These are phyloP conservation scores for Calamus simplicifolius DNA, from an alignment of 176 grass and related monocot species.

Conservation along the genomic window DNA sequence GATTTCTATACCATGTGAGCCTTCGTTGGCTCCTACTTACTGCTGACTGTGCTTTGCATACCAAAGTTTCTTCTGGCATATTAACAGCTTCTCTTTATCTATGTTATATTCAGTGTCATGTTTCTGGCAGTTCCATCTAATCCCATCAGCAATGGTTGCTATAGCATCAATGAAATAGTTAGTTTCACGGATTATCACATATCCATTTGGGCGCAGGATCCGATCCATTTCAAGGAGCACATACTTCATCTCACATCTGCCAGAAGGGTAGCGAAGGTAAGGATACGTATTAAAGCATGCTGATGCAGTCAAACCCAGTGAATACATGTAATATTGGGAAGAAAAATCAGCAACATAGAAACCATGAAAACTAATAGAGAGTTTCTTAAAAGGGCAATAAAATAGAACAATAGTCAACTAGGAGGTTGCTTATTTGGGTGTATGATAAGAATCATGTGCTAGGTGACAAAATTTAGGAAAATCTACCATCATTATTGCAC, in stretches of 20 bases:
- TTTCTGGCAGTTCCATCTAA: conserved; percentile 81
- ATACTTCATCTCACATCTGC: conserved; percentile 78
- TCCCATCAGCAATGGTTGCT: conserved; percentile 62
- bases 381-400: no score
- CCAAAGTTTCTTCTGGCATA: conserved; percentile 92
- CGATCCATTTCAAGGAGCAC: conserved; percentile 96
- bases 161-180: conserved; percentile 75
- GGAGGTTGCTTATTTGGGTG: no score
- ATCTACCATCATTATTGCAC: no score
- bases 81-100: conserved; percentile 72
- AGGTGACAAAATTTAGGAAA: no score
- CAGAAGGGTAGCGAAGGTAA: background rate
- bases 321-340: no score
- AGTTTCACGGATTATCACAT: conserved; percentile 64
- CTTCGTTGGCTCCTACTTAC: background rate
- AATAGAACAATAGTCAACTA: no score
- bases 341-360: no score
- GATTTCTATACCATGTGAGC: no score
- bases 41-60: conserved; percentile 38
- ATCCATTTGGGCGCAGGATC: conserved; percentile 67
- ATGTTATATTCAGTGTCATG: conserved; percentile 47
- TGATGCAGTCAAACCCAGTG: no score
- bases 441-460: no score
- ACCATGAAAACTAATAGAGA: no score
- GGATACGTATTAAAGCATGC: background rate